These are phyloP conservation scores for Beauveria medogensis DNA, from an alignment of 2,329 filamentous ascomycete species.

Conservation along the genomic window DNA sequence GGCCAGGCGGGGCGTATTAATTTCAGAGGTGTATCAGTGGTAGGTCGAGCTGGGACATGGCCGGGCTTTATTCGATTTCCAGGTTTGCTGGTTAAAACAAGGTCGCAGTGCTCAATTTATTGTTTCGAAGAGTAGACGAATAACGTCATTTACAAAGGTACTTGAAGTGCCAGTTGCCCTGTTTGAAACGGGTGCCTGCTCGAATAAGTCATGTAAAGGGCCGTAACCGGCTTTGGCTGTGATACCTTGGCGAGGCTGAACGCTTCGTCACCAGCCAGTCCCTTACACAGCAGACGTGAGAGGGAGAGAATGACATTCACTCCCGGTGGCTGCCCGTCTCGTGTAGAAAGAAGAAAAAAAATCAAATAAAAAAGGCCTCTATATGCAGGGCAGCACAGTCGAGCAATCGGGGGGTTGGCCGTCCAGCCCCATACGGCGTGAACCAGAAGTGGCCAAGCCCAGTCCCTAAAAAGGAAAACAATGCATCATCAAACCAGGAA, in stretches of 20 bases:
- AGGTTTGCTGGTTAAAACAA: no score
- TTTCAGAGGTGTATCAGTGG: not conserved
- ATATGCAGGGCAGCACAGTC: conserved; percentile 2
- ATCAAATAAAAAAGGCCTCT: not conserved
- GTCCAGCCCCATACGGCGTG: not conserved
- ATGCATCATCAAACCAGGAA: not conserved
- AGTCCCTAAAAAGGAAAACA: not conserved
- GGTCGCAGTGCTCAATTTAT: no score
- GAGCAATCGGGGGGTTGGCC: not conserved
- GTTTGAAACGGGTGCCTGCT: not conserved
- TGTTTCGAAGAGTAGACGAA: no score
- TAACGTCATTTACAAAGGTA: no score
- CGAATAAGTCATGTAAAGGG: no score
- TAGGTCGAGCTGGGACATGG: not conserved
- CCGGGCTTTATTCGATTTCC: not conserved
- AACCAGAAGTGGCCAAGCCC: not conserved
- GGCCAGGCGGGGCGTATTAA: conserved; percentile 1
- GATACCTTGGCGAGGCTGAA: not conserved
- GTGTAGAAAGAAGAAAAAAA: not conserved
- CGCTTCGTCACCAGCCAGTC: not conserved
- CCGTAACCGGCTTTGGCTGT: not conserved
- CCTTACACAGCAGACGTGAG: not conserved
- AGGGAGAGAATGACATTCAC: not conserved
- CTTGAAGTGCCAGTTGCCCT: no score
- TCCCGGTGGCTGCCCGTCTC: not conserved